These are phyloP conservation scores for Avena atlantica DNA, from an alignment of 176 grass and related monocot species.

Conservation along the genomic window DNA sequence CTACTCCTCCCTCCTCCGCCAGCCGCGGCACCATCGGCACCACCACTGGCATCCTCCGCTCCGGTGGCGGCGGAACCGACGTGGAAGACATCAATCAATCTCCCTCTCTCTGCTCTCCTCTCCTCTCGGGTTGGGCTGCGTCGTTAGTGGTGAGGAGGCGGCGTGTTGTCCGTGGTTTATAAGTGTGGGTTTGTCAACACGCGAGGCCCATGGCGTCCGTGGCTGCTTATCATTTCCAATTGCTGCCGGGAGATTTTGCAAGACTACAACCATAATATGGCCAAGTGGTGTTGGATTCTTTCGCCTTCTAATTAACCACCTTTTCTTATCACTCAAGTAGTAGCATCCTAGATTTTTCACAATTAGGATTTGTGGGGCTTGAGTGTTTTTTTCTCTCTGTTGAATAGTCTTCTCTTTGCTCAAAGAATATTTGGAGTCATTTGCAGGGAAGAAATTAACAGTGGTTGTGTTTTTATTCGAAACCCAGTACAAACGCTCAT, in stretches of 20 bases:
- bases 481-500: no score
- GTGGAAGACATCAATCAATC: constrained; percentile 38
- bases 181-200: constrained; percentile 55
- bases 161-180: constrained; percentile 49
- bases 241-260: constrained; percentile 45
- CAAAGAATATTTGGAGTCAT: background rate
- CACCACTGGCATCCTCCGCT: constrained; percentile 45
- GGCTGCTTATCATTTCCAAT: constrained; percentile 49
- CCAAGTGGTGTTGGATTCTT: constrained; percentile 24
- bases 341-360: background rate
- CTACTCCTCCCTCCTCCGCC: constrained; percentile 33
- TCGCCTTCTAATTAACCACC: background rate
- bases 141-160: background rate
- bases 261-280: background rate
- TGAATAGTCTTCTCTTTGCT: background rate
- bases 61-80: constrained; percentile 20
- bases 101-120: background rate
- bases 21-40: constrained; percentile 33
- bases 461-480: no score
- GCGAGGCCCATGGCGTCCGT: constrained; percentile 23
- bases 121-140: background rate
- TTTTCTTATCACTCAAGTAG: background rate
- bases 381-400: background rate
- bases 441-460: background rate
- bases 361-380: background rate